Conservation (phyloP, 2,329 filamentous ascomycete genomes). For the Emericellopsis cladophorae region DNA sequence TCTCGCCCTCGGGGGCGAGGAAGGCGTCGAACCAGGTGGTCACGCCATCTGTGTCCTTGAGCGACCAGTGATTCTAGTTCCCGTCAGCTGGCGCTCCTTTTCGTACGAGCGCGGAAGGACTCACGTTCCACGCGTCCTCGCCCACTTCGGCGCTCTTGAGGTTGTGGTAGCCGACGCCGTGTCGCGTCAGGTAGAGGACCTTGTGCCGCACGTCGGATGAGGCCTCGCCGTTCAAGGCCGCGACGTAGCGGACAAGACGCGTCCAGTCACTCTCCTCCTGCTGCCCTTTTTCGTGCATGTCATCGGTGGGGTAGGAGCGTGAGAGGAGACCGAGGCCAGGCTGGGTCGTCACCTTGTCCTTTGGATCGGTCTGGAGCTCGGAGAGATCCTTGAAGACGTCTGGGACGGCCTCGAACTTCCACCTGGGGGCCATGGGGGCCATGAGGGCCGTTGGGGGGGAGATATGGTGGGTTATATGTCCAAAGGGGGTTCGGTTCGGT, state of each 20-base stretch:
- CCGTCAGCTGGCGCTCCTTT: neutral
- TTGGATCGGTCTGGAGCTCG: slow-evolving; percentile 2
- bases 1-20: slow-evolving; percentile 37
- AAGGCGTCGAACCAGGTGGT: slow-evolving; percentile 27
- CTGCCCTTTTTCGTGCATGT: no score
- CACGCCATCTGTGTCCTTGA: slow-evolving; percentile 23
- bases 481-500: no score
- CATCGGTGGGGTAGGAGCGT: slow-evolving; percentile 31
- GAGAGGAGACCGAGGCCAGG: slow-evolving; percentile 41
- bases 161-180: slow-evolving; percentile 40
- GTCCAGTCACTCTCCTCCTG: slow-evolving; percentile 28
- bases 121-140: slow-evolving; percentile 40
- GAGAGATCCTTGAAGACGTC: slow-evolving; percentile 15
- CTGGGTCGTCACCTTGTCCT: slow-evolving; percentile 22
- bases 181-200: slow-evolving; percentile 39
- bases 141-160: slow-evolving; percentile 42
- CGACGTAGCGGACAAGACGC: slow-evolving; percentile 33
- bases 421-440: slow-evolving; percentile 6
- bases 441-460: no score
- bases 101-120: slow-evolving; percentile 3
- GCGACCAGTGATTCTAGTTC: slow-evolving; percentile 21
- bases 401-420: slow-evolving; percentile 20
- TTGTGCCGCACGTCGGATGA: slow-evolving; percentile 35
- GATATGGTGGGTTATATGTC: no score
- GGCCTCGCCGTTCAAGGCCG: slow-evolving; percentile 28